phyloP scores from a whole-genome alignment of 139 green algal species.

The Coccomyxa sp. region DNA sequence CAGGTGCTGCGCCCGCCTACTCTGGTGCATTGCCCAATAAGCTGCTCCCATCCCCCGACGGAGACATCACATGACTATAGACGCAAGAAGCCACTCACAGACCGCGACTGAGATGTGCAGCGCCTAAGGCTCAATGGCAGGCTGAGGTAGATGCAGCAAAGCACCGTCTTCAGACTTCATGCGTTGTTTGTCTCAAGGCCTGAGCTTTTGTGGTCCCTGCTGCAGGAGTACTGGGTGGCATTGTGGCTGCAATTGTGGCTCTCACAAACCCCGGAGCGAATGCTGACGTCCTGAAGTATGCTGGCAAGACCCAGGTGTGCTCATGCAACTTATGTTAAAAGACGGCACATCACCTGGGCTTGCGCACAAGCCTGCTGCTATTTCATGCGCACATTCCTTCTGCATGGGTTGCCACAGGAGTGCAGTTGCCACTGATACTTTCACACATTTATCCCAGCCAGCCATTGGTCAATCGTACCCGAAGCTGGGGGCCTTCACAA shows the following conservation, averaged over 20 bases:
- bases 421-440: too few relatives aligned
- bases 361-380: background rate
- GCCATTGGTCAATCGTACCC: background rate
- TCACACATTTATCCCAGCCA: background rate
- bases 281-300: conserved; percentile 16
- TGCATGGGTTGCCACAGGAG: background rate
- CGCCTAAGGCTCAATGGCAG: background rate
- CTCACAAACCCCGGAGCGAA: conserved; percentile 4
- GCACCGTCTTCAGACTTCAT: background rate
- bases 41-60: background rate
- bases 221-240: conserved; percentile 23
- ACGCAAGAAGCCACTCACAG: background rate
- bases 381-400: background rate
- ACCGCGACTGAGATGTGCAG: background rate
- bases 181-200: background rate
- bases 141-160: background rate
- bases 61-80: too few relatives aligned
- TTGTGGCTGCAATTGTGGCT: conserved; percentile 24
- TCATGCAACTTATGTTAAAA: background rate
- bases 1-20: background rate
- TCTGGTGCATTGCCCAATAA: background rate
- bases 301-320: background rate
- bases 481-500: background rate
- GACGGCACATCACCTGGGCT: conserved; percentile 1
- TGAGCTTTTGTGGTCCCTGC: background rate